These are phyloP conservation scores for Gamarada debralockiae DNA, from an alignment of 495 filamentous ascomycete species.

Conservation along the genomic window DNA sequence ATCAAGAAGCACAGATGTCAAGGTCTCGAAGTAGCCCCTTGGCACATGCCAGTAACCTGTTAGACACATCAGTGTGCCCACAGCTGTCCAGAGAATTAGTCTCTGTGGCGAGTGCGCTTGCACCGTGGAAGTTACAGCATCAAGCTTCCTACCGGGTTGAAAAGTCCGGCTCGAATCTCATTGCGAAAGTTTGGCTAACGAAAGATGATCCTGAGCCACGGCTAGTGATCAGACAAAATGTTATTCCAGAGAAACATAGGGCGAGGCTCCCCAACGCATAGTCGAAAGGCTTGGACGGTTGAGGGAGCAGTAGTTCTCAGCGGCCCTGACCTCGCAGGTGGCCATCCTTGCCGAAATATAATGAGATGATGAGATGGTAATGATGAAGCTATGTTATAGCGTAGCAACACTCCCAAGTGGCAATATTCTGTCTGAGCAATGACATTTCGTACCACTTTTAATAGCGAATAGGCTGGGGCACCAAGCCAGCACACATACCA, in stretches of 20 bases:
- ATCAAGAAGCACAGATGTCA: constrained; percentile 7
- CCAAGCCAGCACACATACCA: too few relatives aligned
- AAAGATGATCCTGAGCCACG: constrained; percentile 8
- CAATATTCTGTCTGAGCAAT: too few relatives aligned
- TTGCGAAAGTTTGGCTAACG: constrained; percentile 10
- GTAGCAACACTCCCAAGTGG: too few relatives aligned
- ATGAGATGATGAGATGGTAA: too few relatives aligned
- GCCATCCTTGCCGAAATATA: background rate
- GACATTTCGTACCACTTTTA: too few relatives aligned
- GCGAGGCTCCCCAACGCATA: constrained; percentile 4
- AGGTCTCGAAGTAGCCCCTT: constrained; percentile 1
- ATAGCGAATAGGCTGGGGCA: too few relatives aligned
- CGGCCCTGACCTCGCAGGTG: constrained; percentile 5
- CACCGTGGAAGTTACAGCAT: constrained; percentile 7
- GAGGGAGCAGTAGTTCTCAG: constrained; percentile 1
- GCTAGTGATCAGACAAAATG: constrained; percentile 6
- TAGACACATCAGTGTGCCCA: constrained; percentile 6
- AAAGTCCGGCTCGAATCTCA: constrained; percentile 7
- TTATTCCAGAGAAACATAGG: constrained; percentile 11
- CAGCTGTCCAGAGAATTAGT: constrained; percentile 1
- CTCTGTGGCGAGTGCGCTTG: constrained; percentile 1
- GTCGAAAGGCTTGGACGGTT: constrained; percentile 6
- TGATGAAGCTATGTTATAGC: too few relatives aligned
- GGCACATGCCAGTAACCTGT: constrained; percentile 7
- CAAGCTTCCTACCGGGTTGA: constrained; percentile 6